These are phyloP conservation scores for Phylloporus sp. DNA, from an alignment of 768 basidiomycete species.

Conservation along the genomic window DNA sequence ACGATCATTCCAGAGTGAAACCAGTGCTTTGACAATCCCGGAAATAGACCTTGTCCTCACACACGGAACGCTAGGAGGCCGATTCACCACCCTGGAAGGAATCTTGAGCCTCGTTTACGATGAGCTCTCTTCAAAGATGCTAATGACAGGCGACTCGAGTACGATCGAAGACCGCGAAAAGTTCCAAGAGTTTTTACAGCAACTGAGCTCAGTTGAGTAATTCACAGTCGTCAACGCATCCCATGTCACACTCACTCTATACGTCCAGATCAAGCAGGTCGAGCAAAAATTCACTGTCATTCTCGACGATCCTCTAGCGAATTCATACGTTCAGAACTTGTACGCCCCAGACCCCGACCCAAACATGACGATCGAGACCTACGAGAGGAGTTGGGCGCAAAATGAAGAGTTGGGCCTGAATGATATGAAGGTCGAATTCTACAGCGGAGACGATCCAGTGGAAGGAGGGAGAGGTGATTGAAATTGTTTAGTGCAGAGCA, in stretches of 20 bases:
- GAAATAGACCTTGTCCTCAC: conserved; percentile 92
- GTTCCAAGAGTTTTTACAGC: conserved; percentile 74
- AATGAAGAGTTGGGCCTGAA: conserved; percentile 94
- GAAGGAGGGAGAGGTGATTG: conserved; percentile 2
- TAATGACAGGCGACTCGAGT: conserved; percentile 65
- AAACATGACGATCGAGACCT: conserved; percentile 78
- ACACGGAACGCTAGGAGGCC: conserved; percentile 91
- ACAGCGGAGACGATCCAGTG: conserved; percentile 12
- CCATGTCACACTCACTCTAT: not conserved
- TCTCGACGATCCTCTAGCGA: conserved; percentile 91
- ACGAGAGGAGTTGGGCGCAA: conserved; percentile 84
- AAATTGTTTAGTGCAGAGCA: not conserved
- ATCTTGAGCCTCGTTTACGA: conserved; percentile 92
- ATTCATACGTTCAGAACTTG: conserved; percentile 94
- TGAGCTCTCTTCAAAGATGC: conserved; percentile 85
- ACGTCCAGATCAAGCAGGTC: conserved; percentile 64
- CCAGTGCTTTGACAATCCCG: conserved; percentile 82
- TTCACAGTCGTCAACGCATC: not conserved
- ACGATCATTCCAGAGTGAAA: conserved; percentile 69
- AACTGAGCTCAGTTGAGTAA: conserved; percentile 62
- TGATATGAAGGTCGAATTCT: conserved; percentile 73
- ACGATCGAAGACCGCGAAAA: conserved; percentile 41
- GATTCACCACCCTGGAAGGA: conserved; percentile 97
- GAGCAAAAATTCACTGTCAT: conserved; percentile 84
- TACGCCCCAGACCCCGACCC: conserved; percentile 97